Base-by-base conservation (phyloP, 192 early-diverging fungal species). In the Backusella luteola region DNA sequence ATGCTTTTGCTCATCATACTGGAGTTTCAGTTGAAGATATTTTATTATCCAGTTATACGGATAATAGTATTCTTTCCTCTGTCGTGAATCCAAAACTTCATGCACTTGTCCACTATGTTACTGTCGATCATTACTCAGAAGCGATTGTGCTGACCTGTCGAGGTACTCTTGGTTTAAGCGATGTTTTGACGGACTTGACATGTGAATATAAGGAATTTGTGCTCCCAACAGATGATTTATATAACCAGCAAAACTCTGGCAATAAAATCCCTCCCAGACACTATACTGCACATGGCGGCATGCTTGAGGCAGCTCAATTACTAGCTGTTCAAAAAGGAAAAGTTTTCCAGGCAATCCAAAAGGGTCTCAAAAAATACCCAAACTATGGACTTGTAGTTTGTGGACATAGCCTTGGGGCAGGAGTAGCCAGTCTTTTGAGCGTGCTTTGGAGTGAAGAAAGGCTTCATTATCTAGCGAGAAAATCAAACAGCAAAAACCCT, bases 321-420 rank as follows among this genome's bases (percentile, higher is more conserved):
- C 77, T 98, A 12, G 87, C 96, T 0, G 79, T 85, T 21, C 83
- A 88, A 36, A 87, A 88, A 5, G 89, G 92, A 2, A 87, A 89
- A 66, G 89, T 97, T 5, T 92, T 89, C 79, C 88, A 89, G 52
- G 88, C 90, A n/a, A 89, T 97, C 32, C 81, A 83, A 11, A 84
- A 91, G 29, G 93, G 93, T 2, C 81, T 98, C 42, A 83, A 89
- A 14, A 73, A 87, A 26, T 90, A 93, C 72, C 92, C 92, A 7
- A 89, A 90, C 49, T 98, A 98, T 77, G 89, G 90, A 2, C 79
- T 98, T 66, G 89, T 96, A 3, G 76, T 98, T 14, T 95, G 93
- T 11, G 96, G 96, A 12, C 96, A 98, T 81, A 94, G 92, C 14
- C 79, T 98, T 23, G 96, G 96, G 56, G 95, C 91, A 34, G 96